Percentiles rank a stretch among this genome's conserved stretches.
These are phyloP conservation scores for Nitzschia putrida DNA, from an alignment of 108 stramenopile genomes.

Conservation along the genomic window DNA sequence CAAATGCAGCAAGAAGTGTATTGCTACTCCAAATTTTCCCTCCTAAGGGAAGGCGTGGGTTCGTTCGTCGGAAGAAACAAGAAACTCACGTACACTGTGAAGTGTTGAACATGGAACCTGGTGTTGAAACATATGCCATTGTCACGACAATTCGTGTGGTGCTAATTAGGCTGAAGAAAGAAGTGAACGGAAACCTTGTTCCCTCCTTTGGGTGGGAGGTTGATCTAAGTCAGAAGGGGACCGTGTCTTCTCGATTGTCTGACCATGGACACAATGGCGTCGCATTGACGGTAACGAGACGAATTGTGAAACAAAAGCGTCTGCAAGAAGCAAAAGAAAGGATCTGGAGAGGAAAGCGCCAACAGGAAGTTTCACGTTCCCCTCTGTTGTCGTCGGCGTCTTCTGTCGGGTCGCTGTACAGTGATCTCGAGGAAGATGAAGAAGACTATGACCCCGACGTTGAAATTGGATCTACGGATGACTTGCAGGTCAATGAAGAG, in stretches of 20 bases:
- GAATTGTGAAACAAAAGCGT: constrained; percentile 3
- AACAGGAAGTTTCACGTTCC: background rate
- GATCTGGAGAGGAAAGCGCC: background rate
- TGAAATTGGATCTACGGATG: background rate
- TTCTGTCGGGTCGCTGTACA: constrained; percentile 4
- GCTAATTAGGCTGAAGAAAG: constrained; percentile 62
- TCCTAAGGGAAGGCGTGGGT: constrained; percentile 36
- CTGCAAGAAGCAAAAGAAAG: background rate
- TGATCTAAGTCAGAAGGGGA: constrained; percentile 2
- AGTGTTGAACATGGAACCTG: constrained; percentile 63
- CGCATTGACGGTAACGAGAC: constrained; percentile 47
- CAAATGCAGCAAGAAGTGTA: constrained; percentile 53
- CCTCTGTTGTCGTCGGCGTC: constrained; percentile 7
- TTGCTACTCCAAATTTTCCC: constrained; percentile 55
- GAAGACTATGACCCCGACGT: background rate
- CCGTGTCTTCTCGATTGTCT: constrained; percentile 55
- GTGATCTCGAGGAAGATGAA: constrained; percentile 8
- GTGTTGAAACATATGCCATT: constrained; percentile 71
- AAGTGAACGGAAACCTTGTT: constrained; percentile 36
- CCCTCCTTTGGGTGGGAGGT: constrained; percentile 74
- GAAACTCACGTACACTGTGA: constrained; percentile 74
- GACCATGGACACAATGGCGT: constrained; percentile 79
- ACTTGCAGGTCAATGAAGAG: constrained; percentile 6
- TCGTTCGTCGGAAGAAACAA: constrained; percentile 1
- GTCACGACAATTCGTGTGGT: constrained; percentile 69